phyloP scores from a whole-genome alignment of 495 filamentous ascomycete genomes.

The Neurospora pannonica region DNA sequence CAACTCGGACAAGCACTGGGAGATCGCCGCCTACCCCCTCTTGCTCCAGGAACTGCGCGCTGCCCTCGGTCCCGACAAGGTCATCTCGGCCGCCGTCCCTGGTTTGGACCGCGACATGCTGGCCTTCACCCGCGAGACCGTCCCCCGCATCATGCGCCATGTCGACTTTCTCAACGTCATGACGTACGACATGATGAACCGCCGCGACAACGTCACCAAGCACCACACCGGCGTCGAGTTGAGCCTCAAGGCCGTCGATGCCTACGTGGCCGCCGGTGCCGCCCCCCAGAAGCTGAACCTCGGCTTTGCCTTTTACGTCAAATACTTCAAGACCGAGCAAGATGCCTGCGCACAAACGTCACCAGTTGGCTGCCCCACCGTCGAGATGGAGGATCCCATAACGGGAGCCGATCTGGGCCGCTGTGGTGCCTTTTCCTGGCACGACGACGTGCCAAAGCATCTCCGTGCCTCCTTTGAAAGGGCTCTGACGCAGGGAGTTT shows the following conservation, averaged over 20 bases:
- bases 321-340: conserved; percentile 58
- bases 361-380: conserved; percentile 54
- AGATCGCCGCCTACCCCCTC: conserved; percentile 55
- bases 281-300: conserved; percentile 53
- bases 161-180: conserved; percentile 73
- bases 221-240: conserved; percentile 54
- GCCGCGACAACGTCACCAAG: conserved; percentile 56
- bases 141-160: conserved; percentile 52
- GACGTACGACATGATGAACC: conserved; percentile 73
- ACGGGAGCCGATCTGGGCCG: conserved; percentile 58
- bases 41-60: conserved; percentile 51
- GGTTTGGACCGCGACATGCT: conserved; percentile 63
- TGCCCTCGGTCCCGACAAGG: conserved; percentile 47
- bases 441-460: conserved; percentile 38
- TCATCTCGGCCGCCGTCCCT: conserved; percentile 63
- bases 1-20: conserved; percentile 50
- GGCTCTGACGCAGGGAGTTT: conserved; percentile 44
- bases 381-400: conserved; percentile 51
- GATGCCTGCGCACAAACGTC: conserved; percentile 34
- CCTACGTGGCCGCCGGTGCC: conserved; percentile 51
- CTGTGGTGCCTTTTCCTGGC: conserved; percentile 52
- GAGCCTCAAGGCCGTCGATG: conserved; percentile 45
- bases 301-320: conserved; percentile 66
- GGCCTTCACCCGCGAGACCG: conserved; percentile 54
- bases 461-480: conserved; percentile 38